Evolutionary conservation across 169 alveolate species (phyloP).

Genomic region (Cryptosporidium baileyi): DNA sequence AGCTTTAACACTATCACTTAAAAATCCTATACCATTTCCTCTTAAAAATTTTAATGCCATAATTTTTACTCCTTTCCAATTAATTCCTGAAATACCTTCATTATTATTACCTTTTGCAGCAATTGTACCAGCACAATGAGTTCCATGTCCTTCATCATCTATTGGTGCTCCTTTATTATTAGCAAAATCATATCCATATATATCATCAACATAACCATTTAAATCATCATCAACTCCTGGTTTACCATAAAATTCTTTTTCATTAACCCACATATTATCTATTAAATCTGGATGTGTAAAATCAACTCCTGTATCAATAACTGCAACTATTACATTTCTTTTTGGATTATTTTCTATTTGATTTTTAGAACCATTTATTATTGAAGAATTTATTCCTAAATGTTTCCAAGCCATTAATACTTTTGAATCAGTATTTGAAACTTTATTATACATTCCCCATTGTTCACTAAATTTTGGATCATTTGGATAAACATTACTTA

Average conservation of each 20-base stretch:
- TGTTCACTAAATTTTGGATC: slow-evolving; percentile 55
- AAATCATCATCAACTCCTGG: slow-evolving; percentile 78
- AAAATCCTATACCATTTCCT: slow-evolving; percentile 76
- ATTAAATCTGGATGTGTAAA: slow-evolving; percentile 82
- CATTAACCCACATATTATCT: slow-evolving; percentile 78
- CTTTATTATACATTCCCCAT: slow-evolving; percentile 58
- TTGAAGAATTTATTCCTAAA: slow-evolving; percentile 29
- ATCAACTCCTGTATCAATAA: slow-evolving; percentile 87
- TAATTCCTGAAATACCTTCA: slow-evolving; percentile 70
- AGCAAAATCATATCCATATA: slow-evolving; percentile 79
- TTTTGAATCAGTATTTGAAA: slow-evolving; percentile 62
- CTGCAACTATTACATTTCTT: slow-evolving; percentile 77
- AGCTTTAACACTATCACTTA: slow-evolving; percentile 76
- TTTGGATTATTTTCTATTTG: slow-evolving; percentile 66
- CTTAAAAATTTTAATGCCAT: slow-evolving; percentile 75
- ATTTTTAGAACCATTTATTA: not conserved
- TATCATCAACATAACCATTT: slow-evolving; percentile 81
- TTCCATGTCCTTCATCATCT: slow-evolving; percentile 81
- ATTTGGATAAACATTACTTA: slow-evolving; percentile 4
- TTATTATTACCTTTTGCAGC: slow-evolving; percentile 79
- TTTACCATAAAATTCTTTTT: slow-evolving; percentile 78
- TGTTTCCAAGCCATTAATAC: slow-evolving; percentile 68
- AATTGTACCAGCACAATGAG: slow-evolving; percentile 80
- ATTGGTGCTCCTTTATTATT: slow-evolving; percentile 73
- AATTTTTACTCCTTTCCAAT: slow-evolving; percentile 46